phyloP scores from a whole-genome alignment of 2,329 filamentous ascomycete species.

The Exophiala sp. region DNA sequence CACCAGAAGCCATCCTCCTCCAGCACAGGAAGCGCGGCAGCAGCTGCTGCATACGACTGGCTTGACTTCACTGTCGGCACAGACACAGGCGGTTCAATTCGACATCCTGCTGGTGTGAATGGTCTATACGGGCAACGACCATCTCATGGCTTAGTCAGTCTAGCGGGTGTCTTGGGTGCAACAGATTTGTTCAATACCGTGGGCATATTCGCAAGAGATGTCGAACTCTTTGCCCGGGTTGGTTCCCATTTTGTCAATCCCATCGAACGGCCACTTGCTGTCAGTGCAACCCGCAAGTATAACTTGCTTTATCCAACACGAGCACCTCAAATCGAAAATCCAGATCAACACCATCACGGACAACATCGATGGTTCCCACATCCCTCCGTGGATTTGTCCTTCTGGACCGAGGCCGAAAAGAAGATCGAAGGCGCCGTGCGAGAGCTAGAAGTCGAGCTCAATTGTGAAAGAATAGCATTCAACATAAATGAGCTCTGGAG shows the following conservation, averaged over 20 bases:
- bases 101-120: conserved; percentile 43
- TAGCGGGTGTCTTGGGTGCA: conserved; percentile 47
- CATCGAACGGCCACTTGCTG: neutral
- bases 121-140: conserved; percentile 49
- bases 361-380: conserved; percentile 29
- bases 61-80: conserved; percentile 32
- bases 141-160: conserved; percentile 43
- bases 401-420: conserved; percentile 27
- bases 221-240: conserved; percentile 23
- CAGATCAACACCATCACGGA: conserved; percentile 14
- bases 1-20: conserved; percentile 33
- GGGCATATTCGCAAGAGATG: conserved; percentile 32
- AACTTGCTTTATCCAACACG: conserved; percentile 28
- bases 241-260: conserved; percentile 16
- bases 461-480: conserved; percentile 29
- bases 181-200: conserved; percentile 33
- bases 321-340: conserved; percentile 23
- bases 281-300: conserved; percentile 13
- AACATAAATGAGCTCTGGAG: conserved; percentile 26
- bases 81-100: conserved; percentile 43
- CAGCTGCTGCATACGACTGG: conserved; percentile 36
- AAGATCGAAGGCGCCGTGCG: conserved; percentile 28
- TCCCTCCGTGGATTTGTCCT: conserved; percentile 23
- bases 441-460: conserved; percentile 29
- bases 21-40: conserved; percentile 29